Percentiles rank a stretch among this genome's conserved stretches.
Evolutionary conservation across 2,329 filamentous ascomycete species (phyloP).

Genomic region (Colletotrichum tofieldiae): DNA sequence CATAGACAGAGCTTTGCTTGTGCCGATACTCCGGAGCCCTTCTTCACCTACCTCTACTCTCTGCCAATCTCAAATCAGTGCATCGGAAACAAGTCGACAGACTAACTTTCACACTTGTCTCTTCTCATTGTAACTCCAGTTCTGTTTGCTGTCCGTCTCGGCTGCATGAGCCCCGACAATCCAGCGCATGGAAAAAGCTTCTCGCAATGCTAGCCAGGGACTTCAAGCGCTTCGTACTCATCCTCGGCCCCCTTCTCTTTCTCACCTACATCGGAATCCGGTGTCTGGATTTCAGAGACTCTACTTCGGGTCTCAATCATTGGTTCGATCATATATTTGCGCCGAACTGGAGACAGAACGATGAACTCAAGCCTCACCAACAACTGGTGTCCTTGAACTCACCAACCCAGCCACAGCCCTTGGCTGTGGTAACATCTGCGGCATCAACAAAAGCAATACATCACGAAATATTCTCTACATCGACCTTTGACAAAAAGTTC

Average conservation of each 20-base stretch:
- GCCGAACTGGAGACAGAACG: slow-evolving; percentile 31
- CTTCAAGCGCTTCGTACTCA: slow-evolving; percentile 50
- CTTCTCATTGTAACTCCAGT: not conserved
- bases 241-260: slow-evolving; percentile 49
- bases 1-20: not conserved
- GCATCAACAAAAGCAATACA: slow-evolving; percentile 45
- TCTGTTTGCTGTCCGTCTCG: not conserved
- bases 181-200: not conserved
- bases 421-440: not conserved
- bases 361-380: slow-evolving; percentile 33
- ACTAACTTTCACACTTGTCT: not conserved
- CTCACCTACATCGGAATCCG: slow-evolving; percentile 50
- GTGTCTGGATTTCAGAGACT: slow-evolving; percentile 15
- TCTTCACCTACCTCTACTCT: not conserved
- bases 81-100: not conserved
- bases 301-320: not conserved
- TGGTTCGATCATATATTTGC: slow-evolving; percentile 37
- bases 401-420: slow-evolving; percentile 54
- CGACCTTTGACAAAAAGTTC: slow-evolving; percentile 62
- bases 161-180: not conserved
- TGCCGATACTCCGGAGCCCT: not conserved
- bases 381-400: slow-evolving; percentile 56
- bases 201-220: slow-evolving; percentile 53
- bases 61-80: not conserved
- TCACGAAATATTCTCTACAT: slow-evolving; percentile 62